A percentile compares a stretch with the other conserved stretches of the same genome.
phyloP scores from a whole-genome alignment of 2,329 filamentous ascomycete genomes.

The Coccinonectria pachysandricola region DNA sequence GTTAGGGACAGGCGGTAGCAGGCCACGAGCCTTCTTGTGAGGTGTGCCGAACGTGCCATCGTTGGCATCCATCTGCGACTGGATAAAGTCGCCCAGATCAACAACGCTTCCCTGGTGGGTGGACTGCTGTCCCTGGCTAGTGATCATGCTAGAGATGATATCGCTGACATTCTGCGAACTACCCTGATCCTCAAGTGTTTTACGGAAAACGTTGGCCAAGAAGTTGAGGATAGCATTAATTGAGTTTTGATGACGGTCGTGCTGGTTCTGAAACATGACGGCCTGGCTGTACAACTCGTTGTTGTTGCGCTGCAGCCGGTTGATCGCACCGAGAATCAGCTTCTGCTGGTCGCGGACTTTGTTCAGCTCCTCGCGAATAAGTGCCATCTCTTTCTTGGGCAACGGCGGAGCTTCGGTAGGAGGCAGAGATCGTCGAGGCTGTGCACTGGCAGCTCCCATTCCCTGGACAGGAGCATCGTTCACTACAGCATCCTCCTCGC shows the following conservation, averaged over 20 bases:
- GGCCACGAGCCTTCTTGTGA: conserved; percentile 41
- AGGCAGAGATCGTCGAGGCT: conserved; percentile 25
- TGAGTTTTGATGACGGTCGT: conserved; percentile 94
- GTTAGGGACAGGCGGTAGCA: conserved; percentile 44
- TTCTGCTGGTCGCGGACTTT: conserved; percentile 79
- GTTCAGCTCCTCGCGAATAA: conserved; percentile 69
- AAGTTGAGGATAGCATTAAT: conserved; percentile 99
- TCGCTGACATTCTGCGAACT: conserved; percentile 69
- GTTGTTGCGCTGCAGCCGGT: conserved; percentile 72
- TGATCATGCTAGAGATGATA: conserved; percentile 69
- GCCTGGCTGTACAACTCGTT: conserved; percentile 82
- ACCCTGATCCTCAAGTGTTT: conserved; percentile 78
- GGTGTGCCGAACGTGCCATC: conserved; percentile 30
- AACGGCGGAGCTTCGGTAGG: conserved; percentile 37
- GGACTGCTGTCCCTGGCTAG: conserved; percentile 37
- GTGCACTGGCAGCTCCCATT: conserved; percentile 9
- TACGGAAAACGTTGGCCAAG: conserved; percentile 89
- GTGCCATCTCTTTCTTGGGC: conserved; percentile 62
- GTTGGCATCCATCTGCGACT: conserved; percentile 31
- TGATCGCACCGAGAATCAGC: conserved; percentile 74
- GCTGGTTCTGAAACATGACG: conserved; percentile 77
- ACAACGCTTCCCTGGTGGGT: conserved; percentile 47
- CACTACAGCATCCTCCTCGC: conserved; percentile 40
- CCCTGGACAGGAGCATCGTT: conserved; percentile 28
- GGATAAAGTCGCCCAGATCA: conserved; percentile 49